Conservation (phyloP, 2,329 filamentous ascomycete genomes). For the Tolypocladium nubicola region DNA sequence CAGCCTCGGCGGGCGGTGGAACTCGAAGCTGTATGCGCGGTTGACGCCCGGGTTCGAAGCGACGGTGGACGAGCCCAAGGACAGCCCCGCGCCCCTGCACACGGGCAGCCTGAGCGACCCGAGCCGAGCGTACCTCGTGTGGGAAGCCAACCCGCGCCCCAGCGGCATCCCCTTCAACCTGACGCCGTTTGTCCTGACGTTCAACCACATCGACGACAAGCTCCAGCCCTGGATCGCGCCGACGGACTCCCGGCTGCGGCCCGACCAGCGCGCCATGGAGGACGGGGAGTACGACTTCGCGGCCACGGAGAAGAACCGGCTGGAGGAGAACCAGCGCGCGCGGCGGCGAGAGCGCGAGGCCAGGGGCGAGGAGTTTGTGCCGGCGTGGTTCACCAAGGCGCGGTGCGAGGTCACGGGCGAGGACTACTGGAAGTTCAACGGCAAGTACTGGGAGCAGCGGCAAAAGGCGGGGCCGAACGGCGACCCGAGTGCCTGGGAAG, state of each 20-base stretch:
- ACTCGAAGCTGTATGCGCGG: conserved; percentile 91
- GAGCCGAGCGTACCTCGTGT: conserved; percentile 76
- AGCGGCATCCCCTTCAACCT: conserved; percentile 89
- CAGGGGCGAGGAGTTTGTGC: conserved; percentile 68
- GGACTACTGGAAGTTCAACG: conserved; percentile 81
- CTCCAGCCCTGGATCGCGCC: conserved; percentile 70
- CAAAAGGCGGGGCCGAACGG: conserved; percentile 53
- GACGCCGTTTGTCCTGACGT: conserved; percentile 87
- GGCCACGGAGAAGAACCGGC: conserved; percentile 83
- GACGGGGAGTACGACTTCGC: conserved; percentile 95
- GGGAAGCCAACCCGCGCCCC: conserved; percentile 78
- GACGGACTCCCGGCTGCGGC: conserved; percentile 84
- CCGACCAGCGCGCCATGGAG: conserved; percentile 96
- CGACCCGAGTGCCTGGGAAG: conserved; percentile 50
- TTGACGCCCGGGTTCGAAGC: conserved; percentile 85
- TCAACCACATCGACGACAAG: conserved; percentile 86
- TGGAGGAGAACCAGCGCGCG: conserved; percentile 84
- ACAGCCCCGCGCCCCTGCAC: conserved; percentile 23
- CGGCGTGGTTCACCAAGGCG: conserved; percentile 74
- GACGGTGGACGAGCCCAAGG: conserved; percentile 47
- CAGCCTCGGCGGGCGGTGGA: conserved; percentile 91
- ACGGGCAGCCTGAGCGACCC: conserved; percentile 50
- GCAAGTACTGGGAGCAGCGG: conserved; percentile 75
- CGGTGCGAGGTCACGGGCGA: conserved; percentile 74
- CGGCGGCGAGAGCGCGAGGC: conserved; percentile 64